Evolutionary conservation across 768 basidiomycete species (phyloP).

Genomic region (Xerocomellus chrysenteron): DNA sequence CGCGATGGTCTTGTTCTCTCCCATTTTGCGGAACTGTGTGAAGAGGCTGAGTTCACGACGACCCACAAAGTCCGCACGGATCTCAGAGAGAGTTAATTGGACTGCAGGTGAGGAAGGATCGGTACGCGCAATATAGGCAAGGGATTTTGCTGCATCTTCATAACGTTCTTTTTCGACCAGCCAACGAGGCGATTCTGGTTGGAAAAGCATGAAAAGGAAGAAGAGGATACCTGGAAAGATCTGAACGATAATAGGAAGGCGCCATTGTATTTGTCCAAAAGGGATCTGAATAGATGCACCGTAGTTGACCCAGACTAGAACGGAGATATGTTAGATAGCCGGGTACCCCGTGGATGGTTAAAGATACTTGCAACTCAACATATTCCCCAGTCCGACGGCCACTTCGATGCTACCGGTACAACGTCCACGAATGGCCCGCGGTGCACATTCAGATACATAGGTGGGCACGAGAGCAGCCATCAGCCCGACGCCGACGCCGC

Average conservation of each 20-base stretch:
- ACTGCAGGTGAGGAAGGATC: constrained; percentile 28
- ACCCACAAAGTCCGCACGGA: constrained; percentile 35
- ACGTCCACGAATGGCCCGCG: constrained; percentile 37
- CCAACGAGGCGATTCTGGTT: constrained; percentile 45
- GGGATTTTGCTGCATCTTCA: constrained; percentile 34
- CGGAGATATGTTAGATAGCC: neutral
- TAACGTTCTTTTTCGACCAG: constrained; percentile 36
- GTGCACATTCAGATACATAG: constrained; percentile 39
- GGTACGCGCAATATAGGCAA: constrained; percentile 29
- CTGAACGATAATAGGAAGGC: constrained; percentile 37
- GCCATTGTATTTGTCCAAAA: constrained; percentile 35
- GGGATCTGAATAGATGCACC: constrained; percentile 27
- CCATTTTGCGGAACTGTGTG: constrained; percentile 35
- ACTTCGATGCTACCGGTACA: constrained; percentile 36
- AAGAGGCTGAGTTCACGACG: constrained; percentile 26
- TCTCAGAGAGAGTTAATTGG: constrained; percentile 34
- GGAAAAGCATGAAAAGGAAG: constrained; percentile 35
- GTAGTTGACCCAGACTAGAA: constrained; percentile 39
- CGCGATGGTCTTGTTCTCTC: constrained; percentile 28
- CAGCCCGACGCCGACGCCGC: constrained; percentile 47
- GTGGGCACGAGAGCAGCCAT: constrained; percentile 37
- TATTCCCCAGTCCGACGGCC: constrained; percentile 34
- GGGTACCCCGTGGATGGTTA: neutral
- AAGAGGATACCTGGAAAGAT: constrained; percentile 42
- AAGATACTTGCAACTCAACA: constrained; percentile 34